phyloP scores from a whole-genome alignment of 2,329 filamentous ascomycete species.

The Zymoseptoria crescenta region DNA sequence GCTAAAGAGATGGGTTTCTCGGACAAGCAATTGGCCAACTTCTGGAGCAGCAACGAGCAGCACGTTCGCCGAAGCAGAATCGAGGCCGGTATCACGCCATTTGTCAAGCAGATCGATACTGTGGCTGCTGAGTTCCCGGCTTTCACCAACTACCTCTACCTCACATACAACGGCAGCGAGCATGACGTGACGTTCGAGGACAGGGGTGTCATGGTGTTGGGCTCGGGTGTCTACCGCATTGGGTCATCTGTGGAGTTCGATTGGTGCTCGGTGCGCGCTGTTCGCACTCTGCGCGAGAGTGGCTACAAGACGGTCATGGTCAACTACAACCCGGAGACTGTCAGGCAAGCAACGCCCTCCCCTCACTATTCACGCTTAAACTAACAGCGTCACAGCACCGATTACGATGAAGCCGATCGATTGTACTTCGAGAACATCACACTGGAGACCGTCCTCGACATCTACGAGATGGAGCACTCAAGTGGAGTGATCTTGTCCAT shows the following conservation, averaged over 20 bases:
- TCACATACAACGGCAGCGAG: constrained; percentile 88
- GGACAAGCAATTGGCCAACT: constrained; percentile 86
- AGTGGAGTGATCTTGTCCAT: constrained; percentile 86
- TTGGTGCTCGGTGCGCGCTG: constrained; percentile 94
- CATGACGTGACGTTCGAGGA: constrained; percentile 80
- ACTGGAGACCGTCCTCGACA: constrained; percentile 82
- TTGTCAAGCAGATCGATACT: constrained; percentile 97
- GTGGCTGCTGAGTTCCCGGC: constrained; percentile 95
- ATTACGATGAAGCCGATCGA: constrained; percentile 89
- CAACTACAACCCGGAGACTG: constrained; percentile 39
- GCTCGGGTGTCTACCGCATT: constrained; percentile 93
- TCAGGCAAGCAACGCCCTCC: constrained; percentile 2
- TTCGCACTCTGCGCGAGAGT: constrained; percentile 76
- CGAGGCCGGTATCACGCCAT: constrained; percentile 78
- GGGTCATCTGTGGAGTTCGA: constrained; percentile 98
- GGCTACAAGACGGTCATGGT: constrained; percentile 95
- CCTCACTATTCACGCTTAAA: neutral
- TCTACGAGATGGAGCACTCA: constrained; percentile 79
- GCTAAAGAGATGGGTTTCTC: constrained; percentile 94
- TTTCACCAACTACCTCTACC: constrained; percentile 89
- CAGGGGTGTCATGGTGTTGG: constrained; percentile 90
- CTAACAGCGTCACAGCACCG: constrained; percentile 31
- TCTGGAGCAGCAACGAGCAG: constrained; percentile 90
- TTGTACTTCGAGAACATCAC: constrained; percentile 97
- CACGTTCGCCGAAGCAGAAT: constrained; percentile 75